Evolutionary conservation across 1,139 yeast genomes (phyloP), one percentile per base, ranked within the genome.

Genomic region (Taphrina wiesneri): DNA sequence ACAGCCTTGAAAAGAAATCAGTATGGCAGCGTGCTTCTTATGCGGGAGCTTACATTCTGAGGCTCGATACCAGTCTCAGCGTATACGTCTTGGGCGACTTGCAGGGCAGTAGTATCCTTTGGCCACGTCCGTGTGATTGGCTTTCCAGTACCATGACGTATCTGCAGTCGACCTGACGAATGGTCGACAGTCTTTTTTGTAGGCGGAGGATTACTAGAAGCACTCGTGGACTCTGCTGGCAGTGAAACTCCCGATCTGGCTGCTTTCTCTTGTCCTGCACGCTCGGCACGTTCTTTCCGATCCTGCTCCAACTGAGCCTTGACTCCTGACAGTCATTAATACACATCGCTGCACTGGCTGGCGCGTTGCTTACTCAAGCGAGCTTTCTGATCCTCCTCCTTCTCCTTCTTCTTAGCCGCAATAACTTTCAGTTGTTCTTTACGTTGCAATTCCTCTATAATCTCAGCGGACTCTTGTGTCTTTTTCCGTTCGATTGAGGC

Each of bases 241-340:
- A 30, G 28, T 0, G 54, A 28, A 6, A 32, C 23, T 17, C 69
- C 71, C 2, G 66, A 63, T 15, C 69, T 36, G 28, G 67, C 66
- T 13, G 67, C 67, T 34, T 51, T 54, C 54, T 70, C 71, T 21
- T 60, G 53, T 26, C 67, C 69, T 17, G 68, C 60, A 47, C 70
- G 67, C 36, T 69, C 70, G 54, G 69, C 70, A 52, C 80, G 69
- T 15, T 75, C 78, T 17, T 73, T 70, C 68, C 72, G 74, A 63
- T 77, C 80, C 25, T 77, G 79, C 65, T 76, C 79, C 65, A 77
- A 77, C 62, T 72, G 74, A 34, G 73, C 77, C 67, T 72, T 72
- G 60, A 77, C 73, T 34, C 76, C 69, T 68, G 73, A 30, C 34
- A 30, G 11, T 30, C 9, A 30, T 30, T 11, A 30, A 30, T 30